phyloP scores from a whole-genome alignment of 257 asterid species.

The Voacanga thouarsii region DNA sequence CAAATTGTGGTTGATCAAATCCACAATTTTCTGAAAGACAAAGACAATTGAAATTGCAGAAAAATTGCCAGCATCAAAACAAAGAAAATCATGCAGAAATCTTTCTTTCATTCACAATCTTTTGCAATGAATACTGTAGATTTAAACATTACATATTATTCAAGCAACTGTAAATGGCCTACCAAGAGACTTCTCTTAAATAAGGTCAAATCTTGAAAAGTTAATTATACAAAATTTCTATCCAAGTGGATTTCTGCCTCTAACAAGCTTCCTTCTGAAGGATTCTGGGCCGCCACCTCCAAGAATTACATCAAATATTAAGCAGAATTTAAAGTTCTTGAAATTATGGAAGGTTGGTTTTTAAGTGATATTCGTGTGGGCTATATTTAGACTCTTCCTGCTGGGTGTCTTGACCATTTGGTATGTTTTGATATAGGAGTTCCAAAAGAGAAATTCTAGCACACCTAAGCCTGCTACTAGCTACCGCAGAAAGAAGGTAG shows the following conservation, averaged over 20 bases:
- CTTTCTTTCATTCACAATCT: neutral
- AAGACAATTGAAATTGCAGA: neutral
- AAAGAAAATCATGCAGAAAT: neutral
- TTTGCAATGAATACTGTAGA: neutral
- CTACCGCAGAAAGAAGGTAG: conserved; percentile 78
- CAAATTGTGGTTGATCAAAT: no score
- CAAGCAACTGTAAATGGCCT: neutral
- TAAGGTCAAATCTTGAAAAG: neutral
- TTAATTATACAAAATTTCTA: neutral
- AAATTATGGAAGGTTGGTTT: conserved; percentile 67
- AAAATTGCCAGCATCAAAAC: neutral
- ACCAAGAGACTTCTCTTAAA: neutral
- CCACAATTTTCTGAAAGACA: no score
- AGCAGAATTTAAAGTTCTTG: conserved; percentile 85
- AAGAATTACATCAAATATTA: conserved; percentile 84
- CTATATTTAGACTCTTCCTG: conserved; percentile 8
- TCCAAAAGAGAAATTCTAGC: conserved; percentile 56
- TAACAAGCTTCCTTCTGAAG: conserved; percentile 34
- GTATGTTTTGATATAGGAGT: conserved; percentile 46
- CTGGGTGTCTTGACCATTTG: conserved; percentile 21
- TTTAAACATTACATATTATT: neutral
- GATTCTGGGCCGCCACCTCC: conserved; percentile 71
- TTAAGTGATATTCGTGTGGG: conserved; percentile 4
- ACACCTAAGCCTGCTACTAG: conserved; percentile 82
- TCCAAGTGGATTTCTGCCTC: neutral